Conservation (phyloP, 129 eudicot species). For the Chrysanthemum lavandulifolium region DNA sequence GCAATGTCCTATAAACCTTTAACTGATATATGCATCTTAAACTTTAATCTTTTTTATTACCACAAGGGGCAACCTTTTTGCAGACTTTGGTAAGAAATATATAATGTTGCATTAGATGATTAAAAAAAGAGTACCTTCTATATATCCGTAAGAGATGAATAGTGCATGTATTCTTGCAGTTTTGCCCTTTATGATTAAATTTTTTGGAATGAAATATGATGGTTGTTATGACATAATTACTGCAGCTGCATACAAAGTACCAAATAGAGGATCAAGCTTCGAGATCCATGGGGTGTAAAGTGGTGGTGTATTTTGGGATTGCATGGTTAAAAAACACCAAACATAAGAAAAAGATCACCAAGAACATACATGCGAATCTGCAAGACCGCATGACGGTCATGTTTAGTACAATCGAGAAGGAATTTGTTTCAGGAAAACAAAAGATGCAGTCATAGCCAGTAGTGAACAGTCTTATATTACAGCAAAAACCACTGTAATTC, state of each 20-base stretch:
- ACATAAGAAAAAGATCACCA: conserved; percentile 81
- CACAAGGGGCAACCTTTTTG: too few relatives aligned
- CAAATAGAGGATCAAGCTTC: conserved; percentile 71
- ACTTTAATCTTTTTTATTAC: too few relatives aligned
- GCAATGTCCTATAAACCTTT: too few relatives aligned
- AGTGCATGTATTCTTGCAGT: too few relatives aligned
- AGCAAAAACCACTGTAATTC: not conserved
- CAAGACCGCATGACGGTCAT: conserved; percentile 75
- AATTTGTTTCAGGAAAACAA: conserved; percentile 48
- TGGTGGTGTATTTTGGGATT: conserved; percentile 75
- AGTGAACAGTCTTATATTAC: not conserved
- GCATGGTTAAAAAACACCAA: conserved; percentile 83
- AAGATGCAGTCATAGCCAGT: conserved; percentile 7
- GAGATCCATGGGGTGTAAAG: conserved; percentile 67
- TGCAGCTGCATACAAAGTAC: conserved; percentile 91
- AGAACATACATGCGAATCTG: conserved; percentile 67
- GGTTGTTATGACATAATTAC: conserved; percentile 7
- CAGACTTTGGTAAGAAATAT: too few relatives aligned
- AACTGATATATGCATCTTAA: too few relatives aligned
- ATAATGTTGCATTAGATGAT: too few relatives aligned
- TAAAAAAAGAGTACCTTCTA: too few relatives aligned
- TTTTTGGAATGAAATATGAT: not conserved
- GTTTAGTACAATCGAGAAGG: conserved; percentile 87
- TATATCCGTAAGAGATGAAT: too few relatives aligned
- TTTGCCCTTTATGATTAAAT: not conserved